phyloP scores from a whole-genome alignment of 2,329 filamentous ascomycete genomes.

The Capronia coronata region DNA sequence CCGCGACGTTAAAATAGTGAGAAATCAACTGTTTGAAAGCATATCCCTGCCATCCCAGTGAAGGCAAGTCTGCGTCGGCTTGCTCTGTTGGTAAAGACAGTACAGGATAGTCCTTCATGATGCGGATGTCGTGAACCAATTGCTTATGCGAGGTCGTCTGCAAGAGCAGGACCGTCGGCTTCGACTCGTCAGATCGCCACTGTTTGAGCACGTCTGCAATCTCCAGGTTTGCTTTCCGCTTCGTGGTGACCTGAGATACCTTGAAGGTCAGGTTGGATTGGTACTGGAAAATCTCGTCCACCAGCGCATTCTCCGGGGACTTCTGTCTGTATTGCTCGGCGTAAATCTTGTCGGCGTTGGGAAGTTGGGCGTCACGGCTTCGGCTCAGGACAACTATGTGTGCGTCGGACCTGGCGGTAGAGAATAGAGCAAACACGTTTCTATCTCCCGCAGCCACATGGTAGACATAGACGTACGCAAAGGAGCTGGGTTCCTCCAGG shows the following conservation, averaged over 20 bases:
- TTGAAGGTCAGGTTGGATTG: constrained; percentile 81
- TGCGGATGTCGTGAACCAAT: constrained; percentile 76
- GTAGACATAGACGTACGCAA: constrained; percentile 86
- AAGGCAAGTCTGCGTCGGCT: constrained; percentile 78
- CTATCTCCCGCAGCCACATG: constrained; percentile 86
- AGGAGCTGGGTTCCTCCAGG: constrained; percentile 59
- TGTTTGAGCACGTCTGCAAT: constrained; percentile 83
- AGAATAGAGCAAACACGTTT: constrained; percentile 91
- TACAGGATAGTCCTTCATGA: constrained; percentile 76
- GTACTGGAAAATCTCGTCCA: constrained; percentile 79
- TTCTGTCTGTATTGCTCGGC: constrained; percentile 61
- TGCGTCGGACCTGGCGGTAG: constrained; percentile 69
- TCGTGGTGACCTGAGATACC: constrained; percentile 78
- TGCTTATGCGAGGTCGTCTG: constrained; percentile 81
- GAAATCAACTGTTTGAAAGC: constrained; percentile 78
- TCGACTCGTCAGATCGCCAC: constrained; percentile 75
- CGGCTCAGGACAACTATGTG: constrained; percentile 84
- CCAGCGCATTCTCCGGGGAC: constrained; percentile 62
- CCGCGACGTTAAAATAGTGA: constrained; percentile 86
- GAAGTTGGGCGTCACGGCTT: constrained; percentile 72
- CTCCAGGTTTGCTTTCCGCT: constrained; percentile 81
- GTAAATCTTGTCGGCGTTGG: constrained; percentile 87
- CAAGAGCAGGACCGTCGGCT: constrained; percentile 75
- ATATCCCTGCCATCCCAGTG: constrained; percentile 87
- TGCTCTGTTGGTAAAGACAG: constrained; percentile 74